Base-by-base conservation (phyloP, 768 basidiomycete species). In the Lactarius pseudohatsudake region DNA sequence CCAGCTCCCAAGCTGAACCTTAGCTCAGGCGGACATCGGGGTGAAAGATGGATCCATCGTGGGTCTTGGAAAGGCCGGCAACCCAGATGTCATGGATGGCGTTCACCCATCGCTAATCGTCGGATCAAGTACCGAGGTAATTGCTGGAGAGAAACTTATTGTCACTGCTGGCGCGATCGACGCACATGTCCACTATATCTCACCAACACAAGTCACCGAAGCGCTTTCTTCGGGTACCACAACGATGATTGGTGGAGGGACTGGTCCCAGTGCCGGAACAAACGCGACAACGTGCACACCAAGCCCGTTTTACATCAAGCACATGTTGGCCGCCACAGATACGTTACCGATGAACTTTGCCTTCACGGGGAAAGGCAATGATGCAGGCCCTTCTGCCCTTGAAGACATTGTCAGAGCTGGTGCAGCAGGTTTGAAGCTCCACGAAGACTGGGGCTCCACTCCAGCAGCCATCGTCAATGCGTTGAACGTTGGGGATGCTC, bases 341-440 rank as follows among this genome's bases (percentile, higher is more conserved):
- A 84, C 85, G 5, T 77, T 98, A 57, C 86, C 95, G 1, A 86
- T 97, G 81, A 98, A 98, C 74, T 94, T 96, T 75, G 92, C 83
- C 2, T 92, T 98, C 74, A 99, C 97, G 1, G 96, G 96, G 16
- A 98, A 97, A 77, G 97, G 96, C 0, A 98, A 98, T 70, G 97
- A 99, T 73, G 84, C 91, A 0, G 94, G 89, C 0, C 79, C 82
- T 11, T 80, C 71, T 2, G 89, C 91, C 4, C 75, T 98, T 61
- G 88, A 87, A 75, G 96, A 97, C 65, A 81, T 95, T 62, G 81
- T 96, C 30, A 80, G 81, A 65, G 92, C 93, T 15, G 96, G 96
- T 11, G 94, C 92, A 1, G 85, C 83, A 16, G 97, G 97, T 1
- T 75, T 98, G 71, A 99, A 99, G 79, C 78, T 99, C 65, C 97